Percentiles rank a stretch among this genome's conserved stretches.
phyloP scores from a whole-genome alignment of 257 asterid genomes.

The Ilex aquifolium region DNA sequence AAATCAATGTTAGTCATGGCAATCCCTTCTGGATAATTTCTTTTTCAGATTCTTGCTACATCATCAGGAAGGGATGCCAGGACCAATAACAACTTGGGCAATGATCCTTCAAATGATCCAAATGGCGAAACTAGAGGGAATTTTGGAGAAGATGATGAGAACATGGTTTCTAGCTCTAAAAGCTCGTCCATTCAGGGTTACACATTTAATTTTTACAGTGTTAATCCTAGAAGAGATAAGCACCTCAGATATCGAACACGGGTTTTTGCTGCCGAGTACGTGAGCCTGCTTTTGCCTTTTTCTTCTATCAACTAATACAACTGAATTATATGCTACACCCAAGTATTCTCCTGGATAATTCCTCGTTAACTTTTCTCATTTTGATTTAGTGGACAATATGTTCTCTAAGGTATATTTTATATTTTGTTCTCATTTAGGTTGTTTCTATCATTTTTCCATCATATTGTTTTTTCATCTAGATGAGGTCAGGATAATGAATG shows the following conservation, averaged over 20 bases:
- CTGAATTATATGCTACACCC: background rate
- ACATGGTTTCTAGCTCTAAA: slow-evolving; percentile 82
- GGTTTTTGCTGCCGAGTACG: slow-evolving; percentile 98
- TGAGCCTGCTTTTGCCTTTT: slow-evolving; percentile 8
- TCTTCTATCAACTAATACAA: background rate
- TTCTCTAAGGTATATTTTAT: too few species aligned
- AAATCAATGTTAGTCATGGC: background rate
- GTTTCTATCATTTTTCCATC: too few species aligned
- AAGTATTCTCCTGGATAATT: too few species aligned
- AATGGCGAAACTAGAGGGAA: slow-evolving; percentile 50
- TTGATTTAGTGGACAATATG: too few species aligned
- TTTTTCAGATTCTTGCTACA: slow-evolving; percentile 66
- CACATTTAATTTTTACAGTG: slow-evolving; percentile 39
- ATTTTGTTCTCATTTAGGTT: too few species aligned
- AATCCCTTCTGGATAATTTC: slow-evolving; percentile 5
- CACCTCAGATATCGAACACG: slow-evolving; percentile 98
- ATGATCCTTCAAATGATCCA: slow-evolving; percentile 54
- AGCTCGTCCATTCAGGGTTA: slow-evolving; percentile 27
- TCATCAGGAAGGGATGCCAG: slow-evolving; percentile 53
- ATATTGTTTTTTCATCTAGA: too few species aligned
- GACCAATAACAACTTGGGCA: slow-evolving; percentile 32
- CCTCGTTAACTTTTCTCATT: too few species aligned
- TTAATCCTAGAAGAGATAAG: slow-evolving; percentile 60
- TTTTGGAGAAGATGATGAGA: slow-evolving; percentile 76
- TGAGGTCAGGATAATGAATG: too few species aligned